Base-by-base conservation (phyloP, 768 basidiomycete species). In the Xerocomellus chrysenteron region DNA sequence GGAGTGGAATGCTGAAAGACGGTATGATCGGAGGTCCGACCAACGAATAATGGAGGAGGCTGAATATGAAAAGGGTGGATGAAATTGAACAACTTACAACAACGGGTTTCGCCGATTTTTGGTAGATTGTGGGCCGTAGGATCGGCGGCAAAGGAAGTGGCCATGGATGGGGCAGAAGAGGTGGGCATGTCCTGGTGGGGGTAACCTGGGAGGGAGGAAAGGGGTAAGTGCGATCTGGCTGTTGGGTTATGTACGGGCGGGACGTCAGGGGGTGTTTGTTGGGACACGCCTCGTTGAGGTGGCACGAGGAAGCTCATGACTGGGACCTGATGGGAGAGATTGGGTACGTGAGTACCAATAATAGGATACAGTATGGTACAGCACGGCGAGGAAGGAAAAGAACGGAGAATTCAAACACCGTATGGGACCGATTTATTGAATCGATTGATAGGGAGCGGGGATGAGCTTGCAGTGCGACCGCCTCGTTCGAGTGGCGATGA, bases 81-180 rank as follows among this genome's bases (percentile, higher is more conserved):
- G 35, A 43, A 47, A 42, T 19, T 32, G 48, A 57, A 55, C 30
- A 56, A 82, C 88, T 74, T 65, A 90, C 89, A 90, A 67, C 89
- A 91, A 66, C 88, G 84, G 59, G 85, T 87, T 67, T 88, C 80
- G 59, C 86, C 87, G 57, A 86, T 68, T 71, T 82, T 83, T 58
- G 85, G 87, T 35, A 82, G 68, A 42, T 63, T 33, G 55, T 65
- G 67, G 35, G 68, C 39, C 12, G 72, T 36, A 36, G 75, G 74
- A 75, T 80, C 77, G 65, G 73, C 41, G 48, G 70, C 0, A 33
- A 68, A 68, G 62, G 64, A 63, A 52, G 61, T 50, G 47, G 68
- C 56, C 54, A 71, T 66, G 60, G 62, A 57, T 11, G 63, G 65
- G 53, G 65, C 58, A 50, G 75, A 60, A 41, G 63, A 58, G 56